Base-by-base conservation (phyloP, 129 eudicot species). In the Smallanthus sonchifolius region DNA sequence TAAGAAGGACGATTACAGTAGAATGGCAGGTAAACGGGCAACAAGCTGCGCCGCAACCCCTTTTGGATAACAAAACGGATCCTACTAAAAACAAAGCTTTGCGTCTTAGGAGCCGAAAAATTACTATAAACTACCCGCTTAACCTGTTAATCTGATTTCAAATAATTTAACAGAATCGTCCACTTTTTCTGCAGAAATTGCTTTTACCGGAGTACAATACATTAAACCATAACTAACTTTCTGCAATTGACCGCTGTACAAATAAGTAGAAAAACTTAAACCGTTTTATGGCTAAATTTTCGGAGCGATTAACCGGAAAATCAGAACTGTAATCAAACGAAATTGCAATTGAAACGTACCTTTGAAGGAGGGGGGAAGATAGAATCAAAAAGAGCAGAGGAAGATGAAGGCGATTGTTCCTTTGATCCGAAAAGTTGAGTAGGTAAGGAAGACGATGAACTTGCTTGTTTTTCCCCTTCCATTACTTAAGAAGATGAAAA, bases 371-470 rank as follows among this genome's bases (percentile, higher is more conserved):
- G 84, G 0, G 83, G 74, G 59, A 90, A 90, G 44, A 90, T 88
- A 2, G 96, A 81, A 45, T 80, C 72, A 17, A 90, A 90, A 74
- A 87, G 74, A 72, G 80, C 77, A 38, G 96, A 79, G 48, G 92
- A 82, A 0, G 85, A 62, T 3, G 91, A 55, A 16, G 83, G 35
- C 15, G 66, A 70, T 34, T 84, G 78, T 10, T 86, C 88, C 72
- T 83, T 90, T 11, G 89, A 75, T 66, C 93, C 93, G 49, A 90
- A 87, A 69, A 90, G 96, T 36, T 87, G 89, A 82, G 84, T 62
- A 60, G 87, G 73, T 8, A 86, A 84, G 2, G 96, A 90, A 24
- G 86, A 75, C 0, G 80, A 75, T 60, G 86, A 80, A 39, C 60
- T 72, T 36, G 67, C 15, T 70, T 80, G 71, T 64, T 85, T 87